Conservation (phyloP, 2,329 filamentous ascomycete genomes). For the Botrytis tulipae region DNA sequence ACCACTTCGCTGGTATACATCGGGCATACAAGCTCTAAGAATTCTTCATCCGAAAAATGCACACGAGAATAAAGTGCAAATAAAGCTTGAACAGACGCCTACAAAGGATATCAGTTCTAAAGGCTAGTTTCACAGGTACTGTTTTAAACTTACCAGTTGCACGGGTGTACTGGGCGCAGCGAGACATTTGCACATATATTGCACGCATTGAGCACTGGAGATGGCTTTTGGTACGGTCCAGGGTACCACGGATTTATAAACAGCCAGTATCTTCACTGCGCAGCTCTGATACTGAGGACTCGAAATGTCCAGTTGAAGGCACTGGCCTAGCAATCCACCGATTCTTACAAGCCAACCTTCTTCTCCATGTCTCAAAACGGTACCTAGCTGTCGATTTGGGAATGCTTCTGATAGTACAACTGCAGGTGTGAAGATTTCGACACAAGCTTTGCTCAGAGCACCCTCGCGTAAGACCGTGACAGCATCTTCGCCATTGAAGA, state of each 20-base stretch:
- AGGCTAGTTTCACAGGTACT: neutral
- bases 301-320: constrained; percentile 62
- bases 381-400: constrained; percentile 63
- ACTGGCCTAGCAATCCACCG: constrained; percentile 70
- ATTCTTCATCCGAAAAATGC: constrained; percentile 74
- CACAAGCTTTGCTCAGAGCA: constrained; percentile 81
- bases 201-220: constrained; percentile 66
- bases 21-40: constrained; percentile 71
- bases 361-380: constrained; percentile 68
- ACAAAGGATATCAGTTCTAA: constrained; percentile 28
- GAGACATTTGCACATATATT: constrained; percentile 68
- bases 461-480: constrained; percentile 80
- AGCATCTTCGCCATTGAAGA: constrained; percentile 87
- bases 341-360: constrained; percentile 87
- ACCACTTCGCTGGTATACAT: constrained; percentile 75
- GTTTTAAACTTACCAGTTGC: constrained; percentile 59
- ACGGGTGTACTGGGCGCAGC: constrained; percentile 68
- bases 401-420: constrained; percentile 73
- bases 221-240: constrained; percentile 89
- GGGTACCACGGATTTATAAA: constrained; percentile 74
- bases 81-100: constrained; percentile 80
- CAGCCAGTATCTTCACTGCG: constrained; percentile 72
- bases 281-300: constrained; percentile 67
- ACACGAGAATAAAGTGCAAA: constrained; percentile 76
- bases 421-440: constrained; percentile 88